A percentile compares a stretch with the other conserved stretches of the same genome.
Conservation (phyloP, 2,329 filamentous ascomycete species). For the Colletotrichum sp. region DNA sequence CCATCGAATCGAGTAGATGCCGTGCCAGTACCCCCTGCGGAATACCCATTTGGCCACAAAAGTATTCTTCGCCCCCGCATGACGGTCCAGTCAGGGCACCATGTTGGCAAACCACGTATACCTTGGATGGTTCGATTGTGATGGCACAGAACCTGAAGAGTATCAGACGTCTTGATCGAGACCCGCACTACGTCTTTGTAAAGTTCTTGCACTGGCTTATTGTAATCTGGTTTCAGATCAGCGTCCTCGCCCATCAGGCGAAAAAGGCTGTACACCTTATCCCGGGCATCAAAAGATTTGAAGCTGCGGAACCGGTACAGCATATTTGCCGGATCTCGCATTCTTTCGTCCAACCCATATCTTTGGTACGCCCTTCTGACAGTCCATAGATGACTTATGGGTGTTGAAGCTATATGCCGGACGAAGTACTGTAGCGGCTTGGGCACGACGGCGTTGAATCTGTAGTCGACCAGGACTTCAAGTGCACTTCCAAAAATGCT, state of each 20-base stretch:
- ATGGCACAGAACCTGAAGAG: not conserved
- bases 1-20: not conserved
- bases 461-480: not conserved
- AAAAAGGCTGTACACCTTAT: not conserved
- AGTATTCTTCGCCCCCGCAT: not conserved
- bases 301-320: not conserved
- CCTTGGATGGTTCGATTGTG: not conserved
- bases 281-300: not conserved
- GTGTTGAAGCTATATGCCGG: not conserved
- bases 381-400: not conserved
- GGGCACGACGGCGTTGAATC: not conserved
- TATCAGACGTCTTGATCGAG: fast-evolving
- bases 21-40: too few relatives aligned
- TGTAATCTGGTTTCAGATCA: not conserved
- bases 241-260: not conserved
- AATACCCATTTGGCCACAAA: not conserved
- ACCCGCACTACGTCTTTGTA: not conserved
- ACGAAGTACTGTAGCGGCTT: not conserved
- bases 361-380: not conserved
- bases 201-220: fast-evolving
- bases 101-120: fast-evolving
- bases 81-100: not conserved
- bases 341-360: not conserved
- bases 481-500: not conserved
- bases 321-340: not conserved